Conservation (phyloP, 2,329 filamentous ascomycete species). For the Cladosporium oxysporum region DNA sequence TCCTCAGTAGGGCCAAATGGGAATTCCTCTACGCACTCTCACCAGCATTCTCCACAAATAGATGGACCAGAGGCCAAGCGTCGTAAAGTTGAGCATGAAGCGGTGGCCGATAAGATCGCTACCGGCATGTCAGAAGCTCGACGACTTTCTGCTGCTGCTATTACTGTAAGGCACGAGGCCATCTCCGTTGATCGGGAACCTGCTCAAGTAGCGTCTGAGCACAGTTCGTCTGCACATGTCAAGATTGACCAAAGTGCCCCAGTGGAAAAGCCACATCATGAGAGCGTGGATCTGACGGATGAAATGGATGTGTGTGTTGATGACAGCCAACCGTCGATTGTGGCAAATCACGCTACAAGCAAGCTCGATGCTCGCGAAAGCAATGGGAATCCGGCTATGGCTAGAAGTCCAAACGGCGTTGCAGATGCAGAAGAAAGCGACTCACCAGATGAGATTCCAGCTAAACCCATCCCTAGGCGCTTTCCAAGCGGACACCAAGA, state of each 20-base stretch:
- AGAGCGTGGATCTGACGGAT: neutral
- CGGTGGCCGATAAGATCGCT: neutral
- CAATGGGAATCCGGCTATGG: neutral
- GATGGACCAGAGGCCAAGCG: neutral
- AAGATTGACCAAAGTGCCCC: neutral
- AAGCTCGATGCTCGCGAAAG: no score
- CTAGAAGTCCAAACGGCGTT: neutral
- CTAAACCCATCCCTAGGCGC: neutral
- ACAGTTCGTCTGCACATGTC: neutral
- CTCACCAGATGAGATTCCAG: conserved; percentile 8
- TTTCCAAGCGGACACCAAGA: no score
- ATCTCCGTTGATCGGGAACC: neutral
- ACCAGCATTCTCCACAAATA: neutral
- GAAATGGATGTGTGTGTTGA: neutral
- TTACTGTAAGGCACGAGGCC: neutral
- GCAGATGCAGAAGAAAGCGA: neutral
- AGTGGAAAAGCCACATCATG: neutral
- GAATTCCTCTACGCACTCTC: neutral
- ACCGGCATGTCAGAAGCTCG: neutral
- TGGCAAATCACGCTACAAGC: neutral
- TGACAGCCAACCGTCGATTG: neutral
- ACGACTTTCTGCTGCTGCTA: neutral
- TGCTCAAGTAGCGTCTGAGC: neutral
- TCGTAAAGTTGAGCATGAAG: neutral
- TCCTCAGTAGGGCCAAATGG: neutral